Base-by-base conservation (phyloP, 1,139 yeast genomes). In the Kodamaea fungicola region DNA sequence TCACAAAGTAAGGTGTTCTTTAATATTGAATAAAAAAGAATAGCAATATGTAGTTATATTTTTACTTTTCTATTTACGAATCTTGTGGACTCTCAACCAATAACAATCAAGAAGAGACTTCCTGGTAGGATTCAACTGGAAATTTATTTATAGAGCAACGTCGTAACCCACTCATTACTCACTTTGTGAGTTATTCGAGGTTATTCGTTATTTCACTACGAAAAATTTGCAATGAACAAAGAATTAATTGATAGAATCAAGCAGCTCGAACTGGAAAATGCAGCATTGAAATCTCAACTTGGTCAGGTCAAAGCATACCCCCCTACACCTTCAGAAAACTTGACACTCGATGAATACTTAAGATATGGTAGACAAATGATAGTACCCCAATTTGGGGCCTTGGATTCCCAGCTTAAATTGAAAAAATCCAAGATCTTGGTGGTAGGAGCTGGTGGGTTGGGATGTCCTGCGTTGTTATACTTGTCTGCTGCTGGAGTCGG, bases 391-490 rank as follows among this genome's bases (percentile, higher is more conserved):
- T 65, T 84, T 44, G 89, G 90, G 0, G 58, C 81, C 7, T 47
- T 64, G 23, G 39, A 52, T 2, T 70, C 78, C 8, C 98, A 94
- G 55, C 42, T 71, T 4, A 64, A 61, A 33, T 62, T 94, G 34
- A 81, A 80, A 48, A 47, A 57, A 0, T 45, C 92, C 1, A 74
- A 67, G 33, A 74, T 89, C 0, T 61, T 92, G 24, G 92, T 94
- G 0, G 73, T 94, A 7, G 99, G 99, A 1, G 97, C 97, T 0
- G 99, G 98, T 8, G 99, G 99, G 0, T 69, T 94, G 8, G 98
- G 98, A 0, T 84, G 95, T 47, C 97, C 98, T 1, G 95, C 95
- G 0, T 61, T 92, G 34, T 73, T 86, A 28, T 94, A 94, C 54
- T 63, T 94, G 3, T 80, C 83, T 0, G 96, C 95, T 0, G 85